phyloP scores from a whole-genome alignment of 1,284 basidiomycete genomes.

The Moesziomyces antarcticus region DNA sequence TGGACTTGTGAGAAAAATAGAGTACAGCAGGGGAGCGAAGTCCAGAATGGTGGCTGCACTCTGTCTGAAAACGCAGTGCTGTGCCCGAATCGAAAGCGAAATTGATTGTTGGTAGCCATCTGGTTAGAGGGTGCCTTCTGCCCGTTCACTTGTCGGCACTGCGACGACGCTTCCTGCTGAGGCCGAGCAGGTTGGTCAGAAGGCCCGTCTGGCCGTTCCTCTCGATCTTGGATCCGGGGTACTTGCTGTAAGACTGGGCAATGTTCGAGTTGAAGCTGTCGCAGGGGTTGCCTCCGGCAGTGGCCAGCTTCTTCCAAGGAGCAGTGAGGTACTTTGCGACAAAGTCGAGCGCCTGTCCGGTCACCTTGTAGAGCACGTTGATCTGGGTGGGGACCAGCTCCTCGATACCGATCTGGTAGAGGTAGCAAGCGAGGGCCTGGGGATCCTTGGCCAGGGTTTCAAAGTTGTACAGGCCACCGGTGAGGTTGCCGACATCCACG shows the following conservation, averaged over 20 bases:
- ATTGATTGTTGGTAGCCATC: no score
- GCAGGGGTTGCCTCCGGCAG: constrained; percentile 45
- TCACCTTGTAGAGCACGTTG: constrained; percentile 45
- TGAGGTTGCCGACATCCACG: constrained; percentile 48
- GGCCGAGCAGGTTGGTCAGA: constrained; percentile 21
- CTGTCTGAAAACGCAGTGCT: no score
- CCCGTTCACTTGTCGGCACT: constrained; percentile 2
- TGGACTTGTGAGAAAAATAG: no score
- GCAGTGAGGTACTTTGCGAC: constrained; percentile 31
- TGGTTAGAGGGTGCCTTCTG: background rate
- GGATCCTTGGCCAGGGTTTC: constrained; percentile 30
- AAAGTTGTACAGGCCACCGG: constrained; percentile 41
- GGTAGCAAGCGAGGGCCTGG: constrained; percentile 44
- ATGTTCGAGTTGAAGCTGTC: constrained; percentile 31
- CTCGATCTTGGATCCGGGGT: constrained; percentile 43
- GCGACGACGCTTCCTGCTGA: constrained; percentile 15
- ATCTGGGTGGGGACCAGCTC: constrained; percentile 46
- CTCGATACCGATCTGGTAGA: constrained; percentile 50
- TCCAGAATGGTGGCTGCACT: no score
- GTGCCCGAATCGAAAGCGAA: no score
- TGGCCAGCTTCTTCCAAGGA: constrained; percentile 36
- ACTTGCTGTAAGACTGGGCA: constrained; percentile 30
- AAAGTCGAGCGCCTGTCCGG: constrained; percentile 42
- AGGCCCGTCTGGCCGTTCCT: constrained; percentile 21
- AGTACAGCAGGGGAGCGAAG: no score